Evolutionary conservation across 306 rosid genomes (phyloP).

Genomic region (Canavalia ensiformis): DNA sequence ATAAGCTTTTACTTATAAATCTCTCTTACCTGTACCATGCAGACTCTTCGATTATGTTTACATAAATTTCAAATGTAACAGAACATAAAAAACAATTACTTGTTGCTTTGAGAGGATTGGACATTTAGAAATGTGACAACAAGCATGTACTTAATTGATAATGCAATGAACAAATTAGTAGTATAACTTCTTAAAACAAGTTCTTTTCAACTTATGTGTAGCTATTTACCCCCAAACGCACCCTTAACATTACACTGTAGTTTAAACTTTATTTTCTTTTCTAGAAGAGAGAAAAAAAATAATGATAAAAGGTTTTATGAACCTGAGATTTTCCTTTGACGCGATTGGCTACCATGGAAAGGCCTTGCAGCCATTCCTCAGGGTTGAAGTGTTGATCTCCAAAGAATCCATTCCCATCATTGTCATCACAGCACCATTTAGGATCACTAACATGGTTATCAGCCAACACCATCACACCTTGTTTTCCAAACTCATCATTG

Average conservation of each 20-base stretch:
- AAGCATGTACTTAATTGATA: too few relatives aligned
- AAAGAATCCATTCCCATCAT: slow-evolving; percentile 55
- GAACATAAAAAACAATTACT: too few relatives aligned
- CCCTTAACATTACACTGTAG: not conserved
- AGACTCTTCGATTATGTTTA: too few relatives aligned
- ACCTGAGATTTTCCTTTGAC: slow-evolving; percentile 19
- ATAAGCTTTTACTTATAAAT: too few relatives aligned
- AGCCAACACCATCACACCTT: slow-evolving; percentile 48
- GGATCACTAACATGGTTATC: slow-evolving; percentile 57
- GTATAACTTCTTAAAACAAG: too few relatives aligned
- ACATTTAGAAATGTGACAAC: too few relatives aligned
- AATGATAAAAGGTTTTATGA: not conserved
- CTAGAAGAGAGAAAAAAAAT: not conserved
- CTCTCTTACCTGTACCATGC: too few relatives aligned
- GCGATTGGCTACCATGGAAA: slow-evolving; percentile 38
- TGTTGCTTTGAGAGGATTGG: too few relatives aligned
- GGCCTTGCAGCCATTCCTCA: slow-evolving; percentile 52
- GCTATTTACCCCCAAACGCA: too few relatives aligned
- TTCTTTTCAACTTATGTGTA: too few relatives aligned
- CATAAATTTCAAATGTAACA: too few relatives aligned
- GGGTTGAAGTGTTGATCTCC: slow-evolving; percentile 44
- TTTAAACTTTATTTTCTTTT: not conserved
- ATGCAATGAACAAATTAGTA: too few relatives aligned
- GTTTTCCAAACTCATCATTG: slow-evolving; percentile 46
- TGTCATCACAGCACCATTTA: slow-evolving; percentile 49